A percentile compares a stretch with the other conserved stretches of the same genome.
Evolutionary conservation across 768 basidiomycete genomes (phyloP).

Genomic region (Floccularia luteovirens): DNA sequence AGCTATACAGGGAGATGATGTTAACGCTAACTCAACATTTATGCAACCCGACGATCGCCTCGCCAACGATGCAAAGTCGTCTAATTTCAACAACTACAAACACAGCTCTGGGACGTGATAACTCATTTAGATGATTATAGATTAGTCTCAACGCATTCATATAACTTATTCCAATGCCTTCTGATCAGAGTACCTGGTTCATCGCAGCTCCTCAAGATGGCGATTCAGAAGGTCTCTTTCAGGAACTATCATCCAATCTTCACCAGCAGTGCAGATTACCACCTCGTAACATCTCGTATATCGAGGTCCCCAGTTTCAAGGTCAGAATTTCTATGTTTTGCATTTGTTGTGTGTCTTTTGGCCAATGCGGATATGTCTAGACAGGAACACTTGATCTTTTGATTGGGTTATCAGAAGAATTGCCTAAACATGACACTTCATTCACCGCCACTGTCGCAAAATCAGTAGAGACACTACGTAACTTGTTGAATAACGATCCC

Average conservation of each 20-base stretch:
- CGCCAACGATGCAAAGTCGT: too few species aligned
- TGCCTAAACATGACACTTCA: slow-evolving; percentile 85
- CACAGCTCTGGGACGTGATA: too few species aligned
- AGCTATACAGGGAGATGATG: too few species aligned
- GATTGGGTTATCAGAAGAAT: slow-evolving; percentile 82
- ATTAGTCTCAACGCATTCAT: too few species aligned
- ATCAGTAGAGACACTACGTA: slow-evolving; percentile 89
- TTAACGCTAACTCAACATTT: too few species aligned
- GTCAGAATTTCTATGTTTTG: slow-evolving; percentile 30
- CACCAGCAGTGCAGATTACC: slow-evolving; percentile 42
- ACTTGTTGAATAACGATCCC: slow-evolving; percentile 83
- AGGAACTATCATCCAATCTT: slow-evolving; percentile 61
- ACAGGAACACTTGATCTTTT: slow-evolving; percentile 91
- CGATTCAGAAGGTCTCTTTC: slow-evolving; percentile 68
- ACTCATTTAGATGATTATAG: too few species aligned
- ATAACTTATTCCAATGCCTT: slow-evolving; percentile 57
- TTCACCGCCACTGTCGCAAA: slow-evolving; percentile 89
- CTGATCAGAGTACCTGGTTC: slow-evolving; percentile 94
- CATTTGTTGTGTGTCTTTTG: not conserved
- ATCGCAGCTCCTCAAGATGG: slow-evolving; percentile 82
- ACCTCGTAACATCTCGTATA: slow-evolving; percentile 47
- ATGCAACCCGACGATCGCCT: too few species aligned
- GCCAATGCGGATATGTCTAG: slow-evolving; percentile 28
- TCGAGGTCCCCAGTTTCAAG: slow-evolving; percentile 87
- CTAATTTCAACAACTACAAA: too few species aligned